A percentile compares a stretch with the other conserved stretches of the same genome.
Evolutionary conservation across 83 land plant genomes (phyloP).

Genomic region (Thuja plicata): DNA sequence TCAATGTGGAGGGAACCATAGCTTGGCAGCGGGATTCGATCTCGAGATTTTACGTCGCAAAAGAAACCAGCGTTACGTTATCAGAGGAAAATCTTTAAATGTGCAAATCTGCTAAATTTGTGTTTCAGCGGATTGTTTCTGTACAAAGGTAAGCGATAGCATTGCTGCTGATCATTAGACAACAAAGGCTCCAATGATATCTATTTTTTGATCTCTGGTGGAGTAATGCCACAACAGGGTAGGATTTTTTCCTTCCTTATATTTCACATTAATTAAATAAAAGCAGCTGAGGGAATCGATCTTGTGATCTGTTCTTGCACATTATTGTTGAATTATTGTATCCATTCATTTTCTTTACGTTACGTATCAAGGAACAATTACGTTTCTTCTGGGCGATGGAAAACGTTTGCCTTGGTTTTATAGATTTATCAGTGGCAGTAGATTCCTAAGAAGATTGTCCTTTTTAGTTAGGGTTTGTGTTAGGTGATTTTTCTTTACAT

Average conservation of each 20-base stretch:
- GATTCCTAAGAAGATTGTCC: not conserved
- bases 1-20: not conserved
- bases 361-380: not conserved
- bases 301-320: not conserved
- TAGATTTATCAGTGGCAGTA: not conserved
- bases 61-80: not conserved
- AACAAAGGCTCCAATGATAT: not conserved
- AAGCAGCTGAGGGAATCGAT: not conserved
- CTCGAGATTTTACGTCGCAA: not conserved
- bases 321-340: not conserved
- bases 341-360: not conserved
- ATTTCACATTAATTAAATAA: not conserved
- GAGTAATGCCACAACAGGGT: not conserved
- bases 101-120: not conserved
- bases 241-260: not conserved
- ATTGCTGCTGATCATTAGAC: not conserved
- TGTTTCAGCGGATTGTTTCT: not conserved
- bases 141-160: not conserved
- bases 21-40: not conserved
- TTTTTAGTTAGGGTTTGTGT: slow-evolving; percentile 1
- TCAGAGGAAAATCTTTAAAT: not conserved
- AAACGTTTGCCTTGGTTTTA: not conserved
- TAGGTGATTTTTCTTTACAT: not conserved
- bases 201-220: not conserved
- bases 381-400: not conserved